These are phyloP conservation scores for Aegilops bicornis DNA, from an alignment of 176 grass and related monocot genomes.

Conservation along the genomic window DNA sequence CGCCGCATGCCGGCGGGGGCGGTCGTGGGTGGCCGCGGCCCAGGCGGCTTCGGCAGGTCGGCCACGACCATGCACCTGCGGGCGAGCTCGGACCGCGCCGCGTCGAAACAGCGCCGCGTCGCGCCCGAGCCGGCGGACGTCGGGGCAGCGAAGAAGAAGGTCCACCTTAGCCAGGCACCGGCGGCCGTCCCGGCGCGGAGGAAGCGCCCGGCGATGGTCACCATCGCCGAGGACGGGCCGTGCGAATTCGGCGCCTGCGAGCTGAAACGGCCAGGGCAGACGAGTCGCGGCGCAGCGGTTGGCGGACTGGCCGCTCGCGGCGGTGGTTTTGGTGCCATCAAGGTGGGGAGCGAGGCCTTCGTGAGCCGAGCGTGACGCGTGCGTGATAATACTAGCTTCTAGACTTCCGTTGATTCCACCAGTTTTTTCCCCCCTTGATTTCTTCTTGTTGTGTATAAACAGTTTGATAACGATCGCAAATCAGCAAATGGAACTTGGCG, in stretches of 20 bases:
- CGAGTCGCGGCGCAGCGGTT: background rate
- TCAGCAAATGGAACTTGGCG: too few relatives aligned
- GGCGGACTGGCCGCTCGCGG: background rate
- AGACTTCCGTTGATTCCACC: too few relatives aligned
- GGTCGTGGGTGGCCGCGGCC: constrained; percentile 23
- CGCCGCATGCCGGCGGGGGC: constrained; percentile 7
- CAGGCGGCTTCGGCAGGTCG: constrained; percentile 25
- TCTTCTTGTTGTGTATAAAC: too few relatives aligned
- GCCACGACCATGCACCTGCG: constrained; percentile 11
- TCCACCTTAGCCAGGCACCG: background rate
- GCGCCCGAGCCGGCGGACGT: constrained; percentile 16
- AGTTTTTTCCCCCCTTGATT: too few relatives aligned
- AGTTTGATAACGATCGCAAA: too few relatives aligned
- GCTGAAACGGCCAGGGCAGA: background rate
- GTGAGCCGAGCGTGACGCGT: background rate
- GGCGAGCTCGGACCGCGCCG: constrained; percentile 18
- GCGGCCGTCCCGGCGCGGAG: background rate
- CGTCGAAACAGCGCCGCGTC: constrained; percentile 30
- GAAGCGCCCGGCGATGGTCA: constrained; percentile 23
- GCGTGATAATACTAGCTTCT: too few relatives aligned
- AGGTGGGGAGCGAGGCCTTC: background rate
- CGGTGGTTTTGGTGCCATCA: constrained; percentile 14
- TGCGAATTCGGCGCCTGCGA: constrained; percentile 38
- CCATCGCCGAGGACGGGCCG: constrained; percentile 50
- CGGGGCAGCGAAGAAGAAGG: background rate